A percentile compares a stretch with the other conserved stretches of the same genome.
Evolutionary conservation across 192 early-diverging fungal genomes (phyloP).

Genomic region (Dimargaris cristalligena): DNA sequence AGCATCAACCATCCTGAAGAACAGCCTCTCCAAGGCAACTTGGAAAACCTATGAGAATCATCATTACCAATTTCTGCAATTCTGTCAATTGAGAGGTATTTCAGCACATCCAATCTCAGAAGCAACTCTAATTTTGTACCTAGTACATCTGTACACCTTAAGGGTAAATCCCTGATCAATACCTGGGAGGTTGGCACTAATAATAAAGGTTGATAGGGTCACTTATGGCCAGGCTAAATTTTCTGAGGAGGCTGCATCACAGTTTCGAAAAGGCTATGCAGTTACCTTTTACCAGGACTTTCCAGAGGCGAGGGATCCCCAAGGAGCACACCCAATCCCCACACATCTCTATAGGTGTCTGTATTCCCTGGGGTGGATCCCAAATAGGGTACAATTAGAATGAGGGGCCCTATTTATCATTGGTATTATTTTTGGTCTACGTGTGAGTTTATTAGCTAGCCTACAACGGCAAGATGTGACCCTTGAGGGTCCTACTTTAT

Average conservation of each 20-base stretch:
- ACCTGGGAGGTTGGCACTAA: background rate
- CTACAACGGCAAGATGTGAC: background rate
- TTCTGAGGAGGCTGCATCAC: background rate
- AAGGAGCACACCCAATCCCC: background rate
- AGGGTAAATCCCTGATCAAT: background rate
- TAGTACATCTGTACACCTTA: background rate
- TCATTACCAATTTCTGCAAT: background rate
- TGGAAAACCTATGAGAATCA: background rate
- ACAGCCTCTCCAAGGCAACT: constrained; percentile 3
- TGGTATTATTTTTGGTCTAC: background rate
- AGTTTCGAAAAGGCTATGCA: background rate
- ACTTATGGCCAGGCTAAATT: background rate
- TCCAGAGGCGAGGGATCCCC: background rate
- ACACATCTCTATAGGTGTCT: background rate
- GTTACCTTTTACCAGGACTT: background rate
- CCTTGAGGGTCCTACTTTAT: background rate
- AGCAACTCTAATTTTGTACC: background rate
- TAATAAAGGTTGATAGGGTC: background rate
- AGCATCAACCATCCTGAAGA: background rate
- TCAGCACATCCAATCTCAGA: background rate
- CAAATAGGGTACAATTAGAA: background rate
- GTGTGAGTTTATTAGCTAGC: background rate
- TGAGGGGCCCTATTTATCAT: background rate
- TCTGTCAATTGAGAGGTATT: background rate
- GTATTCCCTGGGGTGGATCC: background rate